Base-by-base conservation (phyloP, 257 asterid genomes). In the Solanum pinnatisectum region DNA sequence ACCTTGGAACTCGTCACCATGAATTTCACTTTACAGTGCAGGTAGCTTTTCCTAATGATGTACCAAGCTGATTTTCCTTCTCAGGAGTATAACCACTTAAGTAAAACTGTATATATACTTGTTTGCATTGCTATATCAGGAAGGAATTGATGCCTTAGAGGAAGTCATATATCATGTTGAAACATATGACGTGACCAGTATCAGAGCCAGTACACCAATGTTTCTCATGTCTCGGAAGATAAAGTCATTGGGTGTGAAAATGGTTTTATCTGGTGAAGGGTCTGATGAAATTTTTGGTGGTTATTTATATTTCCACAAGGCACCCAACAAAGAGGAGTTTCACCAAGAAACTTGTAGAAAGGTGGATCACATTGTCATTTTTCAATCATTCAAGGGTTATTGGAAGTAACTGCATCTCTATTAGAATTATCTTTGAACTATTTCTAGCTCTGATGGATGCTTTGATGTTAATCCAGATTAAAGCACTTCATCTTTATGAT, bases 221-320 rank as follows among this genome's bases (percentile, higher is more conserved):
- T 81, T 81, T 81, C 85, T 81, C 42, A 81, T 81, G 85, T 81
- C 85, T 33, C 94, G 99, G 84, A 97, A 97, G 91, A 97, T 96
- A 90, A 96, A 94, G 90, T 94, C 99, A 40, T 91, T 97, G 88
- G 99, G 99, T 86, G 99, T 97, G 86, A 97, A 97, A 91, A 94
- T 97, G 99, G 99, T 96, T 91, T 92, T 97, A 82, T 97, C 99
- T 84, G 99, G 99, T 88, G 99, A 97, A 97, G 99, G 99, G 79
- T 93, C 99, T 71, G 99, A 97, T 89, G 99, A 97, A 89, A 96
- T 97, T 25, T 97, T 96, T 92, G 99, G 99, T 77, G 99, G 99
- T 84, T 97, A 96, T 94, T 91, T 97, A 91, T 81, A 81, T 49
- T 81, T 81, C 90, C 99, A 97, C 87, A 97, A 97, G 94, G 99